Conservation (phyloP, 768 basidiomycete genomes). For the Dioszegia aurantiaca region DNA sequence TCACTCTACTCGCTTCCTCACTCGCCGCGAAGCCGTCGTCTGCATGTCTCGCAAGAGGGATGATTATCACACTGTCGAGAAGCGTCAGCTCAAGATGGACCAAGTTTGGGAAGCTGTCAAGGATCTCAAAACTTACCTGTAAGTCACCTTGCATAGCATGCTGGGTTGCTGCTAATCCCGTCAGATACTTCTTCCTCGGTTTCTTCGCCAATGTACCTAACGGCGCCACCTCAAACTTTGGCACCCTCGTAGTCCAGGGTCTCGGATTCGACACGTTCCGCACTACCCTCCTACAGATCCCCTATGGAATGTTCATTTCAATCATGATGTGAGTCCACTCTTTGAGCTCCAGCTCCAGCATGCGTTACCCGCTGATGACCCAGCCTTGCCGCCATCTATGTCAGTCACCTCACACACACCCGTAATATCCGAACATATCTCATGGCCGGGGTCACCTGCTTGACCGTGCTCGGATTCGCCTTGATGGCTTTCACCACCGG, state of each 20-base stretch:
- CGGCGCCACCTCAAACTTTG: slow-evolving; percentile 41
- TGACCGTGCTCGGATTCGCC: slow-evolving; percentile 39
- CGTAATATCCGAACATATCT: slow-evolving; percentile 37
- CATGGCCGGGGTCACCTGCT: slow-evolving; percentile 34
- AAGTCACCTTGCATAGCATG: not conserved
- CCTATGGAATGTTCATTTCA: slow-evolving; percentile 39
- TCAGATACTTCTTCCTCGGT: slow-evolving; percentile 46
- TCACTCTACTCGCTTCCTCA: slow-evolving; percentile 41
- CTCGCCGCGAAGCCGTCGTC: slow-evolving; percentile 44
- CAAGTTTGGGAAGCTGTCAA: slow-evolving; percentile 37
- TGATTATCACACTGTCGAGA: slow-evolving; percentile 49
- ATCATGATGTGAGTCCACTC: slow-evolving; percentile 23
- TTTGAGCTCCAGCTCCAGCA: not conserved
- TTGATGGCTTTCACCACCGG: slow-evolving; percentile 36
- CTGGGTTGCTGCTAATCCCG: too few relatives aligned
- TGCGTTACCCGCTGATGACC: not conserved
- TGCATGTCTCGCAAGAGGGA: slow-evolving; percentile 44
- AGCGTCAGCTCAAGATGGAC: slow-evolving; percentile 41
- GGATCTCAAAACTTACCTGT: slow-evolving; percentile 45
- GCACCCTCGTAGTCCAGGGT: slow-evolving; percentile 36
- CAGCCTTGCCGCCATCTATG: slow-evolving; percentile 27
- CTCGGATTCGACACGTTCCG: slow-evolving; percentile 30
- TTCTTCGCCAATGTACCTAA: slow-evolving; percentile 47
- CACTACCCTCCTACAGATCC: slow-evolving; percentile 39
- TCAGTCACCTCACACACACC: slow-evolving; percentile 33